Base-by-base conservation (phyloP, 805 yeast species). In the Zygosaccharomyces pseudorouxii region DNA sequence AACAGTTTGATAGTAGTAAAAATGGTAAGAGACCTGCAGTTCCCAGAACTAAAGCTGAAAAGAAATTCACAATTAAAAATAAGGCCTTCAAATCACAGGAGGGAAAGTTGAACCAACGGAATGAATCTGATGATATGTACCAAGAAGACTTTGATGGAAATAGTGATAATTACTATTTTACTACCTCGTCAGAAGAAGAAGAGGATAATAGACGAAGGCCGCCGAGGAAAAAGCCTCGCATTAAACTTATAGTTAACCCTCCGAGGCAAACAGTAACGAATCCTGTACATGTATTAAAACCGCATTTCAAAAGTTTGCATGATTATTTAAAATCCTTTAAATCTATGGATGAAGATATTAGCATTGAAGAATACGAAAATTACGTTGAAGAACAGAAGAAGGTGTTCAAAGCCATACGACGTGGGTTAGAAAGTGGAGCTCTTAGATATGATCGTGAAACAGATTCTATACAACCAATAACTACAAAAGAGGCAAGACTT, bases 311-410 rank as follows among this genome's bases (percentile, higher is more conserved):
- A 5, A 64, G 65, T 18, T 54, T 85, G 36, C 69, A 66, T 5
- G 70, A 63, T 1, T 78, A 75, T 52, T 66, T 86, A 28, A 53
- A 67, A n/a, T 80, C 88, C 0, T 86, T 73, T 63, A 75, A 71
- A 48, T 70, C 78, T 0, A 65, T 85, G 12, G 81, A 81, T 29
- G 90, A 83, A 47, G 89, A 83, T 55, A 64, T 82, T 42, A 62
- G 79, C 0, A 51, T 58, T 5, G 82, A 80, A 42, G 95, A 89
- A 55, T 87, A 78, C 52, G 75, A 80, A 1, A 65, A 65, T n/a
- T 75, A 78, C 18, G 69, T 89, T 38, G 58, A 64, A 0, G 78
- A 77, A 23, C 93, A 88, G 55, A 63, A 63, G 7, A 62, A 60
- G 2, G 54, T 79, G 1, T 61, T 80, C 22, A 61, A 59, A 12